Base-by-base conservation (phyloP, 129 eudicot genomes). In the Arctium lappa region DNA sequence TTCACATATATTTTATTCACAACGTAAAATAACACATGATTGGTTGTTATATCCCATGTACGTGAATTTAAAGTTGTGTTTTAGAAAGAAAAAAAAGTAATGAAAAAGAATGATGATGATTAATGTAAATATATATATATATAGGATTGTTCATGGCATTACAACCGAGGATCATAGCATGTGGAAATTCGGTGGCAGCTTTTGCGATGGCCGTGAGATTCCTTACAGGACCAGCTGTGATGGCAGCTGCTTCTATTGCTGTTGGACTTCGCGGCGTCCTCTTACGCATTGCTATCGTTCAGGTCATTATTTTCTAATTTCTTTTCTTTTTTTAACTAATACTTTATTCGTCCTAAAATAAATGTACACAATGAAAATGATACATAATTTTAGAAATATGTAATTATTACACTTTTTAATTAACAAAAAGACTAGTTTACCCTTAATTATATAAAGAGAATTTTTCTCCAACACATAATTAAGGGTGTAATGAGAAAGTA, bases 71-170 rank as follows among this genome's bases (percentile, higher is more conserved):
- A 22, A 22, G 27, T 22, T 22, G 27, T 38, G 7, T 48, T 46
- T 46, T 8, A 8, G 3, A 46, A 46, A 46, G 8, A 8, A 11
- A 3, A 56, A 15, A 56, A 56, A 2, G 66, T 3, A 16, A 15
- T 3, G 3, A 1, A 4, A 4, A 62, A n/a, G 10, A 62, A n/a
- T 0, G 9, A 62, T 60, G 27, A 50, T 12, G n/a, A 15, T 15
- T 15, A 56, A 22, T 4, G 6, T 15, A 15, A 53, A 10, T 22
- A 22, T 22, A 22, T 22, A 22, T 22, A 22, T 22, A 22, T 22
- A 22, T 85, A 94, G 98, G 98, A n/a, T 86, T 94, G 84, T 94
- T 94, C 76, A 94, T 94, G 98, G 98, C 97, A 56, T 91, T 92
- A 82, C 98, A 94, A 88, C 98, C 98, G 46, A 91, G 89, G 92